phyloP scores from a whole-genome alignment of 768 basidiomycete species.

The Mycena alexandri region DNA sequence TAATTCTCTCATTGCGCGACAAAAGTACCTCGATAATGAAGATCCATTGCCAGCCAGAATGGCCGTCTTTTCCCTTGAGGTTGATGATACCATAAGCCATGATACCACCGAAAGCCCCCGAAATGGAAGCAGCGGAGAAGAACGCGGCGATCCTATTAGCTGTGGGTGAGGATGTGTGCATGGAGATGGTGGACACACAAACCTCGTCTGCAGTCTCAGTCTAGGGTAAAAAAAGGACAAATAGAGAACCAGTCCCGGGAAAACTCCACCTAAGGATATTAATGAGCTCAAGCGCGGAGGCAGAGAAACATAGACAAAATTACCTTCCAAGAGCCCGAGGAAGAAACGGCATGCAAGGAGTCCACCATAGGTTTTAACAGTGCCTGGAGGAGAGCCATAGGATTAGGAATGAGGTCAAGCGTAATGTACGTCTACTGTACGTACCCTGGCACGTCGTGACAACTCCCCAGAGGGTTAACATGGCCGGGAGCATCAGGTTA shows the following conservation, averaged over 20 bases:
- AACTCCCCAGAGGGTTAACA: slow-evolving; percentile 79
- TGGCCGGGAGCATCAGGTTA: slow-evolving; percentile 68
- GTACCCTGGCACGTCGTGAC: slow-evolving; percentile 71
- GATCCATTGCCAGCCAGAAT: slow-evolving; percentile 78
- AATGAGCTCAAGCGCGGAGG: neutral
- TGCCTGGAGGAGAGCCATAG: slow-evolving; percentile 47
- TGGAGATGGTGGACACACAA: slow-evolving; percentile 25
- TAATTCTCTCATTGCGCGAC: neutral
- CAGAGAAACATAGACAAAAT: slow-evolving; percentile 16
- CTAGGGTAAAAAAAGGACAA: slow-evolving; percentile 70
- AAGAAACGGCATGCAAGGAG: slow-evolving; percentile 65
- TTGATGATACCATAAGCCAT: slow-evolving; percentile 75
- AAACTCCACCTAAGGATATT: slow-evolving; percentile 61
- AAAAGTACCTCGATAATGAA: slow-evolving; percentile 60
- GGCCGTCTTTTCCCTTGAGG: slow-evolving; percentile 67
- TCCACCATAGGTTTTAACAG: slow-evolving; percentile 59
- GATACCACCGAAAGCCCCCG: slow-evolving; percentile 78
- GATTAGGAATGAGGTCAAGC: slow-evolving; percentile 2
- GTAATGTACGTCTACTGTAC: neutral
- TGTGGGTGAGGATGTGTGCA: slow-evolving; percentile 52
- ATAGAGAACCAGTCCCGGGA: slow-evolving; percentile 69
- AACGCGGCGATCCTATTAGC: slow-evolving; percentile 57
- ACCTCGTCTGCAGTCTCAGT: slow-evolving; percentile 63
- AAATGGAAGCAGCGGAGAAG: slow-evolving; percentile 67
- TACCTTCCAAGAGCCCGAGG: slow-evolving; percentile 64